Evolutionary conservation across 1,139 yeast species (phyloP).

Genomic region (Kodamaea fungicola): DNA sequence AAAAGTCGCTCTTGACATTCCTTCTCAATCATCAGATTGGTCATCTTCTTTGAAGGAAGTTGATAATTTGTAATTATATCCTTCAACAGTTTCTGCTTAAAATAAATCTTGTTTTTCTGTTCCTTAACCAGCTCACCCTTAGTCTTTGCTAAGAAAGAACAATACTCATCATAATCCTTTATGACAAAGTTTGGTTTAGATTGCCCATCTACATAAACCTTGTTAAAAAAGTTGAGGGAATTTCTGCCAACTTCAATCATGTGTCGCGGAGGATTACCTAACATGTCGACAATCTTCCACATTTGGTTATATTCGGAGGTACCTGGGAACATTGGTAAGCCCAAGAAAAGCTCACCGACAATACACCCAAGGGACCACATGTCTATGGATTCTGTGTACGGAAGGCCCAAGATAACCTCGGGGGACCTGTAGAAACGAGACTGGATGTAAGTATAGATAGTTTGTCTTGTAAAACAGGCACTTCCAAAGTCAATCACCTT

Average conservation of each 20-base stretch:
- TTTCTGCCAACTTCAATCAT: slow-evolving; percentile 96
- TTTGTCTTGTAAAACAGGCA: slow-evolving; percentile 89
- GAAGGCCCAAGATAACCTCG: slow-evolving; percentile 87
- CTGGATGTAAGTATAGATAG: slow-evolving; percentile 90
- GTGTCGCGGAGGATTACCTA: slow-evolving; percentile 90
- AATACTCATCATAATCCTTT: slow-evolving; percentile 35
- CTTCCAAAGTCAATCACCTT: slow-evolving; percentile 96
- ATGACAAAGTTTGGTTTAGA: slow-evolving; percentile 29
- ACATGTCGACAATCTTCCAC: slow-evolving; percentile 73
- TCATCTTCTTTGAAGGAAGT: slow-evolving; percentile 71
- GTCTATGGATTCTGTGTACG: slow-evolving; percentile 88
- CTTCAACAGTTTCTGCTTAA: slow-evolving; percentile 65
- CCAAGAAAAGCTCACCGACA: slow-evolving; percentile 87
- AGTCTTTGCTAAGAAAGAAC: slow-evolving; percentile 31
- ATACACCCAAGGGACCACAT: slow-evolving; percentile 99
- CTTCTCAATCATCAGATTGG: slow-evolving; percentile 56
- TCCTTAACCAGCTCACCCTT: slow-evolving; percentile 33
- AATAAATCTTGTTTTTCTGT: slow-evolving; percentile 80
- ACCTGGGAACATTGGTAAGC: slow-evolving; percentile 94
- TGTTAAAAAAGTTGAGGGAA: slow-evolving; percentile 65
- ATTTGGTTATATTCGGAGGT: slow-evolving; percentile 91
- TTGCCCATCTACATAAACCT: slow-evolving; percentile 24
- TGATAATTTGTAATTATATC: slow-evolving; percentile 76
- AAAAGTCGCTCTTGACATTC: slow-evolving; percentile 73
- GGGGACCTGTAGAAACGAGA: slow-evolving; percentile 95